A percentile compares a stretch with the other conserved stretches of the same genome.
phyloP scores from a whole-genome alignment of 2,329 filamentous ascomycete genomes.

The Xylariomycetidae sp. region DNA sequence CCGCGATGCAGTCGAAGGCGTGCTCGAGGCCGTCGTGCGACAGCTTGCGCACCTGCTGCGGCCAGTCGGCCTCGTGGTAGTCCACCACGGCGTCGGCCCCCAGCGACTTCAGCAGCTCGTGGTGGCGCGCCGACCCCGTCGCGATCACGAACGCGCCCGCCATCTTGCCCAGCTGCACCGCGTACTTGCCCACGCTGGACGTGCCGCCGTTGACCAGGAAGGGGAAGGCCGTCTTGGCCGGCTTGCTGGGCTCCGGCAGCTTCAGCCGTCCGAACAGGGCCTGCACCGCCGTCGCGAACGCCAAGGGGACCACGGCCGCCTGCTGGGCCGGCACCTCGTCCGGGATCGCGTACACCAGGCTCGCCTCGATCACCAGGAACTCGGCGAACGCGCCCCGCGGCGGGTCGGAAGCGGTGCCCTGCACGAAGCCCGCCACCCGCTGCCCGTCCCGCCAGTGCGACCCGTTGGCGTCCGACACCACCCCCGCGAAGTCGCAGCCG shows the following conservation, averaged over 20 bases:
- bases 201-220: conserved; percentile 23
- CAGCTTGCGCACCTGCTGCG: conserved; percentile 54
- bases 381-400: conserved; percentile 25
- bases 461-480: conserved; percentile 23
- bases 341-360: conserved; percentile 24
- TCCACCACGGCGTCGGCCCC: conserved; percentile 24
- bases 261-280: conserved; percentile 24
- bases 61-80: conserved; percentile 39
- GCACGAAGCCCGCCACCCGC: conserved; percentile 29
- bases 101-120: conserved; percentile 16
- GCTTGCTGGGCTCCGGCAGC: conserved; percentile 25
- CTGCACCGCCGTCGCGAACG: conserved; percentile 39
- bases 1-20: conserved; percentile 24
- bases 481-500: conserved; percentile 31
- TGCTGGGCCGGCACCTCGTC: conserved; percentile 21
- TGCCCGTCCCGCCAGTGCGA: conserved; percentile 25
- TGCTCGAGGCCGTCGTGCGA: conserved; percentile 47
- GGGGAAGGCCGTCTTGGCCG: conserved; percentile 26
- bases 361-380: conserved; percentile 20
- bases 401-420: conserved; percentile 19
- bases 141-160: conserved; percentile 22
- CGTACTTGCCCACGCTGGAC: conserved; percentile 22
- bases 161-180: conserved; percentile 23
- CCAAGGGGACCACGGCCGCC: conserved; percentile 26
- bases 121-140: conserved; percentile 20